A percentile compares a stretch with the other conserved stretches of the same genome.
phyloP scores from a whole-genome alignment of 257 asterid genomes.

The Solanum piurae region DNA sequence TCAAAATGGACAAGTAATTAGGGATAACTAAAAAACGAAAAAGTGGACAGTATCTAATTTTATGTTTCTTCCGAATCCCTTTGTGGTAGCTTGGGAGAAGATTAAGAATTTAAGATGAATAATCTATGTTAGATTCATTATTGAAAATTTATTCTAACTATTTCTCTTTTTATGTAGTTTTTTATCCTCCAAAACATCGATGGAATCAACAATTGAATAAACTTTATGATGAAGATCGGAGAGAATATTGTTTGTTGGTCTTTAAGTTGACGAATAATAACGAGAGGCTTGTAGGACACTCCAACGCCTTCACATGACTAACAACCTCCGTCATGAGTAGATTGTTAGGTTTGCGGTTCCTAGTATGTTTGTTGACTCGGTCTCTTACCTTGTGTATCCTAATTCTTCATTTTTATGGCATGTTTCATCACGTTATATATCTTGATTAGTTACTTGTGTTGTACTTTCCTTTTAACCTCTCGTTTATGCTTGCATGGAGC shows the following conservation, averaged over 20 bases:
- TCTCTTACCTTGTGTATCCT: too few relatives aligned
- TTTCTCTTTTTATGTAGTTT: not conserved
- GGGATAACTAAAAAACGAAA: too few relatives aligned
- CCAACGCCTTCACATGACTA: too few relatives aligned
- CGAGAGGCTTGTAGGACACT: not conserved
- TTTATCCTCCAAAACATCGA: not conserved
- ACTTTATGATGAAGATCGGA: not conserved
- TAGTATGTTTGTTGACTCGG: too few relatives aligned
- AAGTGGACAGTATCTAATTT: not conserved
- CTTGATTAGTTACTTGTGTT: too few relatives aligned
- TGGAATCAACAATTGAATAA: not conserved
- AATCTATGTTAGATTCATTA: not conserved
- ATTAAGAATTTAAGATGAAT: not conserved
- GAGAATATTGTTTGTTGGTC: not conserved
- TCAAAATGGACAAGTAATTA: too few relatives aligned
- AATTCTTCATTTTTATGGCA: too few relatives aligned
- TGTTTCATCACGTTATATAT: too few relatives aligned
- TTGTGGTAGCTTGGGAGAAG: not conserved
- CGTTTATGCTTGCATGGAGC: too few relatives aligned
- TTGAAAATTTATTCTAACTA: not conserved
- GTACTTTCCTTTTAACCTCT: too few relatives aligned
- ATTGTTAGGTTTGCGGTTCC: too few relatives aligned
- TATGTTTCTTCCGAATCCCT: not conserved
- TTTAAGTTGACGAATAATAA: not conserved
- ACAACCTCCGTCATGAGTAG: too few relatives aligned